A percentile compares a stretch with the other conserved stretches of the same genome.
Evolutionary conservation across 805 yeast genomes (phyloP).

Genomic region (Candida orba): DNA sequence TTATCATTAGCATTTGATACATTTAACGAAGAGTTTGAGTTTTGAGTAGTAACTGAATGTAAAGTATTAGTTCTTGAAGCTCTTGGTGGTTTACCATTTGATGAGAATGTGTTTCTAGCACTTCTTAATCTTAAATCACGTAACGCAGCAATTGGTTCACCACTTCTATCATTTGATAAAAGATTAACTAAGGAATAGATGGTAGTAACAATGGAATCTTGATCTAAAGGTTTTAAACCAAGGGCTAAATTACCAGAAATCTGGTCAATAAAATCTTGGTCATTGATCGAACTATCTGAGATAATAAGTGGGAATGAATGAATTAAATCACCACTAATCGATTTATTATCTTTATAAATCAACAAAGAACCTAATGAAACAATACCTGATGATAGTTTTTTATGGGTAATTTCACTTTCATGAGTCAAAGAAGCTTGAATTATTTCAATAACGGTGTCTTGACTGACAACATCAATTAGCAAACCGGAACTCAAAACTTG

Average conservation of each 20-base stretch:
- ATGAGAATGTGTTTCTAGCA: slow-evolving; percentile 17
- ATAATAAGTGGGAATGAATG: slow-evolving; percentile 45
- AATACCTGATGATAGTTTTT: slow-evolving; percentile 41
- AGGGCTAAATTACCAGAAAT: slow-evolving; percentile 55
- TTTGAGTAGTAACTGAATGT: slow-evolving; percentile 8
- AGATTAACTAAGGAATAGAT: slow-evolving; percentile 78
- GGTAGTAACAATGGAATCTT: slow-evolving; percentile 77
- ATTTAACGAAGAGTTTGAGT: slow-evolving; percentile 1
- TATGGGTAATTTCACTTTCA: slow-evolving; percentile 46
- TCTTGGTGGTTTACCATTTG: slow-evolving; percentile 8
- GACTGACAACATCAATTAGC: slow-evolving; percentile 36
- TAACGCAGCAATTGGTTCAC: slow-evolving; percentile 27
- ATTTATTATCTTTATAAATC: slow-evolving; percentile 30
- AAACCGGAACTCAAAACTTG: slow-evolving; percentile 57
- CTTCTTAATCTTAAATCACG: slow-evolving; percentile 29
- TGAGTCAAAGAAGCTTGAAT: slow-evolving; percentile 46
- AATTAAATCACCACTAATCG: slow-evolving; percentile 28
- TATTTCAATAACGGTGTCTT: slow-evolving; percentile 36
- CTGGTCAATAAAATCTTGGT: slow-evolving; percentile 40
- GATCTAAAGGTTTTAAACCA: slow-evolving; percentile 62
- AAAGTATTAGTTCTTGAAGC: slow-evolving; percentile 18
- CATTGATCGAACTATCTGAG: slow-evolving; percentile 33
- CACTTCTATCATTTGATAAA: slow-evolving; percentile 48
- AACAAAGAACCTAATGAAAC: slow-evolving; percentile 52
- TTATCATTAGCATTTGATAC: slow-evolving; percentile 9